Evolutionary conservation across 805 yeast genomes (phyloP).

Genomic region (Lipomyces starkeyi): DNA sequence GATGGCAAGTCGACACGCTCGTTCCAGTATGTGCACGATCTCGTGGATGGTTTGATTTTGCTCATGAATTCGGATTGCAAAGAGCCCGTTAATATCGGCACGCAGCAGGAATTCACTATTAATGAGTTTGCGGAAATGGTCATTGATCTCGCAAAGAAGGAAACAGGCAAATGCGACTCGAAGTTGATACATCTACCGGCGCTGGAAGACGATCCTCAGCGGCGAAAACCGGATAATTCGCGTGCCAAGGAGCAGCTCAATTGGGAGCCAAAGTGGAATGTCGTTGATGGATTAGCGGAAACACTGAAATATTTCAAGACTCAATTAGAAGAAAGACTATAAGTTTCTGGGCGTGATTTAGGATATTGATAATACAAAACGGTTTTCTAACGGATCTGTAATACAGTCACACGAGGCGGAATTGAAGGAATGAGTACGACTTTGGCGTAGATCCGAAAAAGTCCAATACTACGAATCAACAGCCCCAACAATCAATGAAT

Average conservation of each 20-base stretch:
- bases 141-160: conserved; percentile 35
- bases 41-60: conserved; percentile 40
- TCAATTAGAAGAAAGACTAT: conserved; percentile 31
- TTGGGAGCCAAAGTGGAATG: conserved; percentile 42
- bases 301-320: conserved; percentile 40
- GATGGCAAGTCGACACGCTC: conserved; percentile 41
- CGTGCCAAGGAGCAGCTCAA: conserved; percentile 37
- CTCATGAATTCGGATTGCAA: conserved; percentile 42
- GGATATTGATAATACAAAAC: not conserved
- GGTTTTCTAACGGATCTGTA: not conserved
- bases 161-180: conserved; percentile 34
- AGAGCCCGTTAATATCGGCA: conserved; percentile 42
- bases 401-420: not conserved
- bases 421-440: not conserved
- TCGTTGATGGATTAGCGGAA: conserved; percentile 39
- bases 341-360: not conserved
- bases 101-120: conserved; percentile 42
- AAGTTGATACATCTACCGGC: conserved; percentile 36
- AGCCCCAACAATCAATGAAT: not conserved
- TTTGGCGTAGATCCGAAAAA: not conserved
- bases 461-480: not conserved
- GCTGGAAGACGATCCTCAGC: conserved; percentile 41
- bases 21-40: conserved; percentile 42
- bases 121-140: conserved; percentile 40
- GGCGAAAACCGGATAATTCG: conserved; percentile 40